Conservation (phyloP, 768 basidiomycete species). For the Amanita brunnescens region DNA sequence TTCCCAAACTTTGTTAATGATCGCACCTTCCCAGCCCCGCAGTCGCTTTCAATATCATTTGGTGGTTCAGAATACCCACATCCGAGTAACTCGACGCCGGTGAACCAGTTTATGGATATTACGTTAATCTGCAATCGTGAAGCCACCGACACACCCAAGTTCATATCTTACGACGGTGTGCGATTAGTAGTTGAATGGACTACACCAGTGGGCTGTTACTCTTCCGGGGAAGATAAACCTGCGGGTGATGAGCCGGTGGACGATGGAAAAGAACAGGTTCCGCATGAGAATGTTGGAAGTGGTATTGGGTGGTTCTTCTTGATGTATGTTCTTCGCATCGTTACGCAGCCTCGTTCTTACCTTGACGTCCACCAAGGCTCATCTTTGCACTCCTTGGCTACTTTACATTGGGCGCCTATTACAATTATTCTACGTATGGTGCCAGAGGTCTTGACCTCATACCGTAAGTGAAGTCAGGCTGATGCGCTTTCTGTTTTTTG, state of each 20-base stretch:
- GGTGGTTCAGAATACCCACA: constrained; percentile 56
- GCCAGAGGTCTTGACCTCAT: constrained; percentile 76
- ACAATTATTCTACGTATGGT: constrained; percentile 84
- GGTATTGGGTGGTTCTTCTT: constrained; percentile 88
- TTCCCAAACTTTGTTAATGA: constrained; percentile 8
- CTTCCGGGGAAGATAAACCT: constrained; percentile 18
- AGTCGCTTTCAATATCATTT: constrained; percentile 47
- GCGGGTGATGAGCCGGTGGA: constrained; percentile 20
- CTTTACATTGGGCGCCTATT: constrained; percentile 73
- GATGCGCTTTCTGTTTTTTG: not conserved
- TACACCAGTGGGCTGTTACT: constrained; percentile 48
- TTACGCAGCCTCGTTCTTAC: not conserved
- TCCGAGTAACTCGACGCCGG: constrained; percentile 30
- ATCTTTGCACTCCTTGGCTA: constrained; percentile 61
- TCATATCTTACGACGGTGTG: constrained; percentile 54
- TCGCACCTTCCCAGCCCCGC: constrained; percentile 30
- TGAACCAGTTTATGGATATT: constrained; percentile 51
- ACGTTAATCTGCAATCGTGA: constrained; percentile 48
- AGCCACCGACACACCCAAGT: constrained; percentile 34
- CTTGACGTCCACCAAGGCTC: constrained; percentile 28
- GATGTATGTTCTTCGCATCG: constrained; percentile 40
- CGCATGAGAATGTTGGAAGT: constrained; percentile 40
- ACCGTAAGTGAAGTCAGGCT: constrained; percentile 45
- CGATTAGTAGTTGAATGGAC: constrained; percentile 54
- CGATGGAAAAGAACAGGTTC: constrained; percentile 33